These are phyloP conservation scores for Oryza officinalis DNA, from an alignment of 176 grass and related monocot genomes.

Conservation along the genomic window DNA sequence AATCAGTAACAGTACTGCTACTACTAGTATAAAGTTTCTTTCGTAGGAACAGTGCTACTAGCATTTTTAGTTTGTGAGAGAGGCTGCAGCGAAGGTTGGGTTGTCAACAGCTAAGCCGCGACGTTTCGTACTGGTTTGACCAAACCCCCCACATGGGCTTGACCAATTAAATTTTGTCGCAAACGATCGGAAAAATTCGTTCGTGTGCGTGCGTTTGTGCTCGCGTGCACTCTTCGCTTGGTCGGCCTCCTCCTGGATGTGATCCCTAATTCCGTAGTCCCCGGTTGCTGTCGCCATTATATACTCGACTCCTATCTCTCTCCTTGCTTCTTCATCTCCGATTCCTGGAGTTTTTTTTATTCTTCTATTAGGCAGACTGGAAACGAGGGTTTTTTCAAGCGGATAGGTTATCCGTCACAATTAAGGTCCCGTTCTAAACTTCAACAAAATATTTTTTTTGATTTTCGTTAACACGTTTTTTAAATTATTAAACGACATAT, in stretches of 20 bases:
- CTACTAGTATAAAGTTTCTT: too few relatives aligned
- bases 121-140: background rate
- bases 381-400: constrained; percentile 11
- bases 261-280: background rate
- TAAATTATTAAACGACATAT: too few relatives aligned
- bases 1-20: too few relatives aligned
- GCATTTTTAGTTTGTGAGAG: background rate
- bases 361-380: background rate
- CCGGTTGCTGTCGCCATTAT: constrained; percentile 28
- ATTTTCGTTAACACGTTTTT: too few relatives aligned
- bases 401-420: constrained; percentile 30
- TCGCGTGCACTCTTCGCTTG: constrained; percentile 47
- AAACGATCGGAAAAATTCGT: too few relatives aligned
- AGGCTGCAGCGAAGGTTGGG: background rate
- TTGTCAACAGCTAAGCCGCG: background rate
- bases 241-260: background rate
- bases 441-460: too few relatives aligned
- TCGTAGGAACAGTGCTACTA: too few relatives aligned
- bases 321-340: background rate
- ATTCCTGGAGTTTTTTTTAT: background rate
- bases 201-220: constrained; percentile 11
- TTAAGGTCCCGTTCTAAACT: too few relatives aligned
- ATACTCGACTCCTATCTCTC: background rate
- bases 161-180: background rate
- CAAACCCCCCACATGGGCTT: background rate